A percentile compares a stretch with the other conserved stretches of the same genome.
These are phyloP conservation scores for Penicillium sp. DNA, from an alignment of 2,329 filamentous ascomycete genomes.

Conservation along the genomic window DNA sequence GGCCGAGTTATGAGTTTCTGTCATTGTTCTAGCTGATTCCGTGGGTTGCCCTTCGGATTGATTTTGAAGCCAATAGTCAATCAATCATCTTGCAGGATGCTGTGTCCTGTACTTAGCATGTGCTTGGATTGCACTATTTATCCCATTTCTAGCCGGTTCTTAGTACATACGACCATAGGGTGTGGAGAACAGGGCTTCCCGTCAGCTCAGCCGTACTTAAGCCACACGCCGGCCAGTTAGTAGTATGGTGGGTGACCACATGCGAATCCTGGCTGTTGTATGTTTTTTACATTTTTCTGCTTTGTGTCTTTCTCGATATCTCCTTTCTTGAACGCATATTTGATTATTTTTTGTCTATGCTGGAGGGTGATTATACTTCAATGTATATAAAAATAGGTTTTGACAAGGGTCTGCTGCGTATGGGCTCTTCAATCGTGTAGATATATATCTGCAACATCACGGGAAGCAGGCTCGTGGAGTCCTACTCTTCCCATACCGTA, in stretches of 20 bases:
- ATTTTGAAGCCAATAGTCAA: not conserved
- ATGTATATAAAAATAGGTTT: not conserved
- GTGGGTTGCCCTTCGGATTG: not conserved
- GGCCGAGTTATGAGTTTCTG: too few species aligned
- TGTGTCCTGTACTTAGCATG: too few species aligned
- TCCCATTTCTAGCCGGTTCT: not conserved
- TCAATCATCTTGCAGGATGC: too few species aligned
- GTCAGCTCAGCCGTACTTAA: conserved; percentile 10
- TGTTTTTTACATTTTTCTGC: not conserved
- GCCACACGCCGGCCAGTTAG: conserved; percentile 12
- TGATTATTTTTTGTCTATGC: not conserved
- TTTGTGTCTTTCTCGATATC: not conserved
- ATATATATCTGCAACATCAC: too few species aligned
- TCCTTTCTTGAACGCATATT: not conserved
- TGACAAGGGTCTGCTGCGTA: not conserved
- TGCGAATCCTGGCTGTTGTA: conserved; percentile 13
- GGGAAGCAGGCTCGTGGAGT: too few species aligned
- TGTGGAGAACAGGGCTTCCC: conserved; percentile 13
- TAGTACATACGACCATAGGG: conserved; percentile 4
- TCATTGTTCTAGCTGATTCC: too few species aligned
- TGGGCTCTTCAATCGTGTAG: too few species aligned
- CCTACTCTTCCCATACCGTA: too few species aligned
- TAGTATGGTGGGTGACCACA: conserved; percentile 15
- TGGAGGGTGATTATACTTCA: too few species aligned
- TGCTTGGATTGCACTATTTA: not conserved